Conservation (phyloP, 106 monocot species). For the Apostasia shenzhenica region DNA sequence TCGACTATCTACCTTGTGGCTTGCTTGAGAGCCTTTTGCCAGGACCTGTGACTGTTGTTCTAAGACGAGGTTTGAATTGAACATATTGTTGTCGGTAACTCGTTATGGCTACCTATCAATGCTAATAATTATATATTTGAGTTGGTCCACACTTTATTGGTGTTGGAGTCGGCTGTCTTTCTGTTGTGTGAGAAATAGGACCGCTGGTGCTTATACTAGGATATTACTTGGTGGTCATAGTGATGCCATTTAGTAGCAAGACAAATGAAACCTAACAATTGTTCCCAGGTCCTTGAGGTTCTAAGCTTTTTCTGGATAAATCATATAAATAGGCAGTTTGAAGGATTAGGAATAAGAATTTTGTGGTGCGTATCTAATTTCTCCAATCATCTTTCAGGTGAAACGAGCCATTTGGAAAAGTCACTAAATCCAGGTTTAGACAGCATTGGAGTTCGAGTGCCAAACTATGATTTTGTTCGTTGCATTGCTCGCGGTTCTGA, state of each 20-base stretch:
- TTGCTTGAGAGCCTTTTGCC: slow-evolving; percentile 80
- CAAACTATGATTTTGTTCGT: slow-evolving; percentile 71
- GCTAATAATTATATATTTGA: not conserved
- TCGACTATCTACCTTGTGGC: slow-evolving; percentile 65
- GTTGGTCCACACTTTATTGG: too few species aligned
- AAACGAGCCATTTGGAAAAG: slow-evolving; percentile 65
- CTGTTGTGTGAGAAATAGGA: too few species aligned
- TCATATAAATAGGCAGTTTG: too few species aligned
- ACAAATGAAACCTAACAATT: too few species aligned
- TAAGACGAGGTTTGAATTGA: slow-evolving; percentile 49
- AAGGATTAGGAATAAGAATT: not conserved
- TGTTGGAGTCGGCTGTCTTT: too few species aligned
- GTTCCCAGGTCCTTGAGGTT: too few species aligned
- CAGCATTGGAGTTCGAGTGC: slow-evolving; percentile 87
- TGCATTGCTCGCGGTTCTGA: slow-evolving; percentile 56
- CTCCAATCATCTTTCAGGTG: slow-evolving; percentile 36
- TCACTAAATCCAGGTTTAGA: slow-evolving; percentile 82
- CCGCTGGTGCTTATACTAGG: too few species aligned
- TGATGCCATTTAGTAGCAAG: too few species aligned
- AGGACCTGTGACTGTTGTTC: slow-evolving; percentile 88
- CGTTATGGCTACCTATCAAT: not conserved
- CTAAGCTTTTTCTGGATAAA: too few species aligned
- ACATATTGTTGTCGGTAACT: not conserved
- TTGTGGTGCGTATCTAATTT: not conserved
- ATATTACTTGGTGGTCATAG: too few species aligned